Percentiles rank a stretch among this genome's conserved stretches.
phyloP scores from a whole-genome alignment of 495 filamentous ascomycete genomes.

The Astrothelium macrocarpum region DNA sequence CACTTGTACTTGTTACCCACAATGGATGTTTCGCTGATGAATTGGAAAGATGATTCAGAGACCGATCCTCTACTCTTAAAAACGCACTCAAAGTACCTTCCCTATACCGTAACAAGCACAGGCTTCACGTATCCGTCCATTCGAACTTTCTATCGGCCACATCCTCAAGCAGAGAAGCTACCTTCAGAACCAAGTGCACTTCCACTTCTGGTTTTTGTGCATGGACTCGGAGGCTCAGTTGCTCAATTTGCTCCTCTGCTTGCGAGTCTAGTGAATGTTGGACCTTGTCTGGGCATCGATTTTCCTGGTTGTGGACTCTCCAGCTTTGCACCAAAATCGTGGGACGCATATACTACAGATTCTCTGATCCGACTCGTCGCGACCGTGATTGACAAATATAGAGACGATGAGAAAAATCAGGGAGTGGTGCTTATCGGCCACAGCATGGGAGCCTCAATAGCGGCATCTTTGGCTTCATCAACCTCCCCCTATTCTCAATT shows the following conservation, averaged over 20 bases:
- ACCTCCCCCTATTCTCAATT: conserved; percentile 37
- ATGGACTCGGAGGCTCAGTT: conserved; percentile 81
- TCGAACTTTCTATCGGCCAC: conserved; percentile 72
- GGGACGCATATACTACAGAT: conserved; percentile 71
- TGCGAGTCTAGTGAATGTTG: conserved; percentile 70
- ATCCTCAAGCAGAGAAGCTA: conserved; percentile 69
- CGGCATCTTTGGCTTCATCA: conserved; percentile 61
- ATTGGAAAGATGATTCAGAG: neutral
- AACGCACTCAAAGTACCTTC: conserved; percentile 59
- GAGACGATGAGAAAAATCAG: conserved; percentile 56
- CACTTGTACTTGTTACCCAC: no score
- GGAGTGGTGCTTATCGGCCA: conserved; percentile 75
- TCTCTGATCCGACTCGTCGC: conserved; percentile 66
- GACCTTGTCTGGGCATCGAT: conserved; percentile 84
- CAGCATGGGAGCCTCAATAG: conserved; percentile 76
- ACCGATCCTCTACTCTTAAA: conserved; percentile 44
- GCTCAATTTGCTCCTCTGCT: conserved; percentile 81
- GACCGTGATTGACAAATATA: conserved; percentile 60
- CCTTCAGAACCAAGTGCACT: conserved; percentile 60
- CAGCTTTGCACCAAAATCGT: conserved; percentile 53
- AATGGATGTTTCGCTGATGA: no score
- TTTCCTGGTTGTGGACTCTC: conserved; percentile 82
- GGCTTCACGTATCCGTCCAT: conserved; percentile 62
- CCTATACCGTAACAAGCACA: conserved; percentile 43
- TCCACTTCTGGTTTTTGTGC: conserved; percentile 83